phyloP scores from a whole-genome alignment of 495 filamentous ascomycete genomes.

The Aspergillus heteromorphus region DNA sequence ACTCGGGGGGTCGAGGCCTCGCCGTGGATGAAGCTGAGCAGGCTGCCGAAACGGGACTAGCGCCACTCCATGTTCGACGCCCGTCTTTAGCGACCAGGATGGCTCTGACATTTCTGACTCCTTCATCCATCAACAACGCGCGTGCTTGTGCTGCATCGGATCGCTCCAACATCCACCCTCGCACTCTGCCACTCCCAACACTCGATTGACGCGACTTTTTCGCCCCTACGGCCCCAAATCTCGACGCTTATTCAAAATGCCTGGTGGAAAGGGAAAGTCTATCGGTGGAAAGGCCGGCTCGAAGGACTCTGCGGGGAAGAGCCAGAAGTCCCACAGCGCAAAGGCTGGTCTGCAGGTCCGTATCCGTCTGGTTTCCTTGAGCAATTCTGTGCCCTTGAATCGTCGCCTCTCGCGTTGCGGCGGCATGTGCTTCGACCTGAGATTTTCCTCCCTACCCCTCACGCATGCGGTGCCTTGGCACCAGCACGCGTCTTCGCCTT shows the following conservation, averaged over 20 bases:
- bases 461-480: not conserved
- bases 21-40: slow-evolving; percentile 15
- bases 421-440: not conserved
- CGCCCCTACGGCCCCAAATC: slow-evolving; percentile 25
- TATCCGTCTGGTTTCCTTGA: slow-evolving; percentile 17
- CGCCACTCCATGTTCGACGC: slow-evolving; percentile 27
- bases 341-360: slow-evolving; percentile 98
- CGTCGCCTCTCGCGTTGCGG: not conserved
- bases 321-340: slow-evolving; percentile 95
- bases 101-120: slow-evolving; percentile 43
- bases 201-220: slow-evolving; percentile 20
- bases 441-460: slow-evolving; percentile 3
- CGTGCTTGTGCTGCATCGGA: slow-evolving; percentile 30
- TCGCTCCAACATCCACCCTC: slow-evolving; percentile 34
- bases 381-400: not conserved
- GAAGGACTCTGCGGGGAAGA: slow-evolving; percentile 67
- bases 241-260: slow-evolving; percentile 47
- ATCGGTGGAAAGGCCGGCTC: slow-evolving; percentile 91
- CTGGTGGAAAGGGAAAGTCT: slow-evolving; percentile 92
- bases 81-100: slow-evolving; percentile 40
- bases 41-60: slow-evolving; percentile 36
- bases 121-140: slow-evolving; percentile 50
- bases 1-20: slow-evolving; percentile 1
- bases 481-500: not conserved
- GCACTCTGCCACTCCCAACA: slow-evolving; percentile 17